Evolutionary conservation across 768 basidiomycete genomes (phyloP).

Genomic region (Boletus subparvulus): DNA sequence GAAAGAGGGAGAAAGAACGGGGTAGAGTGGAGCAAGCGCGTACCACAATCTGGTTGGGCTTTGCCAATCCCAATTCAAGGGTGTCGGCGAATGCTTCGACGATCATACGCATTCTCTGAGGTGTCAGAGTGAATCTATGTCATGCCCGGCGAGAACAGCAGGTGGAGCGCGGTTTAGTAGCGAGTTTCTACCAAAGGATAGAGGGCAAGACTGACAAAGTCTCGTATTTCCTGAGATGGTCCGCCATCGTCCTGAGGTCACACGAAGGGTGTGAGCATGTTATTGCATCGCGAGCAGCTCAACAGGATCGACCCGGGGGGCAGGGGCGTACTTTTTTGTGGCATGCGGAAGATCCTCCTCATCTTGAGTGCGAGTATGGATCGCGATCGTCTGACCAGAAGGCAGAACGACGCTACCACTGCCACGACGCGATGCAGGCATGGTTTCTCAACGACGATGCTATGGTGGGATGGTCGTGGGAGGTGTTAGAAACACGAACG

Average conservation of each 20-base stretch:
- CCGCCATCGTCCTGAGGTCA: conserved; percentile 77
- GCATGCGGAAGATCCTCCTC: conserved; percentile 89
- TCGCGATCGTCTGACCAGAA: conserved; percentile 75
- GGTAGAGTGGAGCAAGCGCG: conserved; percentile 35
- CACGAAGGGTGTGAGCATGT: conserved; percentile 1
- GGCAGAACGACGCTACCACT: conserved; percentile 73
- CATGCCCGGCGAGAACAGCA: neutral
- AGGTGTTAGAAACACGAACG: conserved; percentile 8
- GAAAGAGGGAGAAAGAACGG: conserved; percentile 1
- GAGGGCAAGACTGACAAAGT: conserved; percentile 56
- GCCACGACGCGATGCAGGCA: conserved; percentile 74
- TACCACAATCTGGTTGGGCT: conserved; percentile 85
- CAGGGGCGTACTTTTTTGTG: conserved; percentile 73
- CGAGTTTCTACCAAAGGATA: neutral
- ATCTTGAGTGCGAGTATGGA: conserved; percentile 86
- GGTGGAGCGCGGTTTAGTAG: conserved; percentile 1
- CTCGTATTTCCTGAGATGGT: conserved; percentile 91
- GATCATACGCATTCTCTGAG: conserved; percentile 94
- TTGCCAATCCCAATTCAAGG: conserved; percentile 81
- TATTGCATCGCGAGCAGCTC: neutral
- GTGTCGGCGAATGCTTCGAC: conserved; percentile 95
- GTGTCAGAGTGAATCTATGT: conserved; percentile 77
- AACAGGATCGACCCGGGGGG: neutral
- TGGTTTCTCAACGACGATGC: conserved; percentile 27
- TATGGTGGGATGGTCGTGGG: conserved; percentile 17